Percentiles rank a stretch among this genome's conserved stretches.
Evolutionary conservation across 2,329 filamentous ascomycete genomes (phyloP).

Genomic region (Penicillium sclerotigenum): DNA sequence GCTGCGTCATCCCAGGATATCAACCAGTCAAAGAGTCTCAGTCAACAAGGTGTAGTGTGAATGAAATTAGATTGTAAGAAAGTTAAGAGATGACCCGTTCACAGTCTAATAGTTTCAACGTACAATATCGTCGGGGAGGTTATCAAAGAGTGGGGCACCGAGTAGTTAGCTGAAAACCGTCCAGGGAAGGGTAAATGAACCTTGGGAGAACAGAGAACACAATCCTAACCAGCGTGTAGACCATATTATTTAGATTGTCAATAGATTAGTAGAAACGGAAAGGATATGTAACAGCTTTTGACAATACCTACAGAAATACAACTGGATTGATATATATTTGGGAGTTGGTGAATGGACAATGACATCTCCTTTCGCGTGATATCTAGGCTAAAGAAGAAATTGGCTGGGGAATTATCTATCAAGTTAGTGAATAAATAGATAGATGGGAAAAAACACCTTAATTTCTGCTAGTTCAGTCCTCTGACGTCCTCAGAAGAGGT

Average conservation of each 20-base stretch:
- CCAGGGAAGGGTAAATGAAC: no score
- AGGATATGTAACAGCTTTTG: no score
- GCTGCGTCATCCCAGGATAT: constrained; percentile 21
- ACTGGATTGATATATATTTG: neutral
- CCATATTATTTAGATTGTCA: rapidly evolving
- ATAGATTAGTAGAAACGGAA: no score
- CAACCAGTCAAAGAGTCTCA: constrained; percentile 36
- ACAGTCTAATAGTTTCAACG: constrained; percentile 32
- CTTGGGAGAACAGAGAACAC: neutral
- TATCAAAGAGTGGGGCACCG: neutral
- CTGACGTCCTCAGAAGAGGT: neutral
- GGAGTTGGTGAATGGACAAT: neutral
- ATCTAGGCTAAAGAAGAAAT: neutral
- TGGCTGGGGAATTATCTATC: neutral
- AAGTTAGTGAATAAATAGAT: neutral
- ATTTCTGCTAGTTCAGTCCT: neutral
- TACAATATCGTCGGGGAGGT: constrained; percentile 35
- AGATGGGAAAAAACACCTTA: neutral
- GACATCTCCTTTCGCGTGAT: neutral
- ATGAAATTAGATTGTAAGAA: neutral
- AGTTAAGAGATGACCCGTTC: constrained; percentile 24
- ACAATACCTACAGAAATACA: rapidly evolving
- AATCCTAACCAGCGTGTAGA: rapidly evolving
- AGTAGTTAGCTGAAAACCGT: neutral
- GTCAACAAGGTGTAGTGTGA: constrained; percentile 33